These are phyloP conservation scores for Colletotrichum lentis DNA, from an alignment of 2,329 filamentous ascomycete species.

Conservation along the genomic window DNA sequence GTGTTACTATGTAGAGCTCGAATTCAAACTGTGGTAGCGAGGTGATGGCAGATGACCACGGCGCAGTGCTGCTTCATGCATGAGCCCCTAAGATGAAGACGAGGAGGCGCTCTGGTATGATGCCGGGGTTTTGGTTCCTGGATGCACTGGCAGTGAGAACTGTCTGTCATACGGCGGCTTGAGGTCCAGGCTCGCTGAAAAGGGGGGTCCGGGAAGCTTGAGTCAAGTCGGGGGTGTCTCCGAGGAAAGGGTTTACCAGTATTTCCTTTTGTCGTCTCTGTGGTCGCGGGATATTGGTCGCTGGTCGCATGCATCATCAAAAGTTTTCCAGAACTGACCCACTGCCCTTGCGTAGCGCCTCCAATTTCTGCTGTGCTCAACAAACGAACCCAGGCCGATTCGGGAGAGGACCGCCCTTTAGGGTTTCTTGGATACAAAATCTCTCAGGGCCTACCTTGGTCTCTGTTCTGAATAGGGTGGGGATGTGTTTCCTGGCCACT, in stretches of 20 bases:
- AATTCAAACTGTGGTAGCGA: conserved; percentile 1
- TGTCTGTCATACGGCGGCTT: not conserved
- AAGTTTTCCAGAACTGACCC: conserved; percentile 27
- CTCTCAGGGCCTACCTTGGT: not conserved
- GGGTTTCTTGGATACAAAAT: not conserved
- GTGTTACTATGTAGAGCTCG: not conserved
- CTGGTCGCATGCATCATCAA: conserved; percentile 12
- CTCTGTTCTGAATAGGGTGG: not conserved
- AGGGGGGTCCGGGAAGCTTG: not conserved
- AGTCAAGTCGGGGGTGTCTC: not conserved
- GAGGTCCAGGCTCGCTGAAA: not conserved
- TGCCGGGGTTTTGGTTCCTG: not conserved
- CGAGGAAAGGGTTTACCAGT: conserved; percentile 2
- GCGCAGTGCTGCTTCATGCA: not conserved
- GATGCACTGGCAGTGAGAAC: not conserved
- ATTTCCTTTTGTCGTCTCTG: not conserved
- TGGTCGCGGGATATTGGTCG: not conserved
- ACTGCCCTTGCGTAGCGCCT: conserved; percentile 13
- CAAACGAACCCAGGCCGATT: conserved; percentile 1
- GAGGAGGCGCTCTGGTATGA: too few species aligned
- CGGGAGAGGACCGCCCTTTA: not conserved
- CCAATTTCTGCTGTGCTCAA: conserved; percentile 8
- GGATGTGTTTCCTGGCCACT: not conserved
- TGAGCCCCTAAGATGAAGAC: not conserved
- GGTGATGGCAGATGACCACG: not conserved